These are phyloP conservation scores for Carex arenaria DNA, from an alignment of 202 grass and related monocot genomes.

Conservation along the genomic window DNA sequence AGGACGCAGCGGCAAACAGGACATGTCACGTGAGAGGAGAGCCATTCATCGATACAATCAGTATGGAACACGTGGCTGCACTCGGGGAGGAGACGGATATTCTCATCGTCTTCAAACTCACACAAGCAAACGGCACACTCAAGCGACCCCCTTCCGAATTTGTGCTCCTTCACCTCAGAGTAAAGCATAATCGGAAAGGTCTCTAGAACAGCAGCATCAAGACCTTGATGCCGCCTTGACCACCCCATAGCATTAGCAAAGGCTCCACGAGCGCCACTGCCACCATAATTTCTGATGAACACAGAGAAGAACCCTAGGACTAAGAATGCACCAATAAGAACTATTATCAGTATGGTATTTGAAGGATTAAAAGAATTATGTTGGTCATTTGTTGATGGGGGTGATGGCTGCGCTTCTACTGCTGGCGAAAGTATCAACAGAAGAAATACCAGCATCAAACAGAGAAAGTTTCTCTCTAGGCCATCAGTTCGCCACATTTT, in stretches of 20 bases:
- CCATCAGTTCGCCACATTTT: not conserved
- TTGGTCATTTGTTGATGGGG: not conserved
- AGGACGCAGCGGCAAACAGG: slow-evolving; percentile 86
- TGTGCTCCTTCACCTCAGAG: slow-evolving; percentile 56
- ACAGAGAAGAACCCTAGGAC: slow-evolving; percentile 78
- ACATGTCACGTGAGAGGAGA: slow-evolving; percentile 74
- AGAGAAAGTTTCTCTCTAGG: not conserved
- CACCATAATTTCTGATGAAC: slow-evolving; percentile 60
- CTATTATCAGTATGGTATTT: slow-evolving; percentile 63
- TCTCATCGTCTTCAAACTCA: slow-evolving; percentile 83
- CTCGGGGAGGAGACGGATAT: slow-evolving; percentile 54
- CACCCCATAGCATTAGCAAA: slow-evolving; percentile 31
- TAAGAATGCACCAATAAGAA: slow-evolving; percentile 64
- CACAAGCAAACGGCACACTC: slow-evolving; percentile 94
- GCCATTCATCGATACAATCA: slow-evolving; percentile 89
- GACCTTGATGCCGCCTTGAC: slow-evolving; percentile 40
- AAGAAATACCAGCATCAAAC: not conserved
- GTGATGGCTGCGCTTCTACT: not conserved
- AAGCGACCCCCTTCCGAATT: slow-evolving; percentile 43
- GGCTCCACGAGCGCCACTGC: slow-evolving; percentile 17
- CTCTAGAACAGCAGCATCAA: slow-evolving; percentile 44
- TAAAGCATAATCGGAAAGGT: slow-evolving; percentile 76
- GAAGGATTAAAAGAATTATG: slow-evolving; percentile 57
- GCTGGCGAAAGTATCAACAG: slow-evolving; percentile 2
- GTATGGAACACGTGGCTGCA: slow-evolving; percentile 89